Percentiles rank a stretch among this genome's conserved stretches.
Evolutionary conservation across 306 rosid genomes (phyloP).

Genomic region (Parietaria judaica): DNA sequence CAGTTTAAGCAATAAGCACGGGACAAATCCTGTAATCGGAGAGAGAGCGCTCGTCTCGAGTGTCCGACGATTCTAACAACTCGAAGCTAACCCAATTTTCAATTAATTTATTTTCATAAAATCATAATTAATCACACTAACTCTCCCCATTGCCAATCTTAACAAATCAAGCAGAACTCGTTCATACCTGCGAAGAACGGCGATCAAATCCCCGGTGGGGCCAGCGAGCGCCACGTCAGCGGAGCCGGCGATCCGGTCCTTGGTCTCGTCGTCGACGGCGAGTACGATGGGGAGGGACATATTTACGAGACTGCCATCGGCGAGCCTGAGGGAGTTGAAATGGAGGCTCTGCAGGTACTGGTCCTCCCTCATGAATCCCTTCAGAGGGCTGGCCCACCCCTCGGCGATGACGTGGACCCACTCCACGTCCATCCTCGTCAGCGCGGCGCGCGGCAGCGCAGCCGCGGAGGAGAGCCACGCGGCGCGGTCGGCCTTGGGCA

Average conservation of each 20-base stretch:
- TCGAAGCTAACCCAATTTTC: neutral
- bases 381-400: slow-evolving; percentile 93
- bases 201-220: slow-evolving; percentile 62
- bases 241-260: slow-evolving; percentile 47
- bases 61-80: neutral
- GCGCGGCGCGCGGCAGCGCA: slow-evolving; percentile 46
- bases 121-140: neutral
- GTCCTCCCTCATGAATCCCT: slow-evolving; percentile 89
- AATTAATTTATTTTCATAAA: neutral
- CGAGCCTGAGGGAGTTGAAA: slow-evolving; percentile 59
- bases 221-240: slow-evolving; percentile 56
- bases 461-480: slow-evolving; percentile 41
- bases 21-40: neutral
- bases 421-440: slow-evolving; percentile 70
- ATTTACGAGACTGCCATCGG: slow-evolving; percentile 66
- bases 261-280: slow-evolving; percentile 71
- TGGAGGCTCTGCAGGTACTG: slow-evolving; percentile 91
- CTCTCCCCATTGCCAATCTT: too few relatives aligned
- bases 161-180: neutral
- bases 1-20: neutral
- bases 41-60: too few relatives aligned
- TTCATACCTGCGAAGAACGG: slow-evolving; percentile 64
- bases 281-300: slow-evolving; percentile 95
- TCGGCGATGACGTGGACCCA: slow-evolving; percentile 91
- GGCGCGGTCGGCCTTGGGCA: slow-evolving; percentile 45